Conservation (phyloP, 371 early-diverging fungal species). For the Blastocladiella emersonii region DNA sequence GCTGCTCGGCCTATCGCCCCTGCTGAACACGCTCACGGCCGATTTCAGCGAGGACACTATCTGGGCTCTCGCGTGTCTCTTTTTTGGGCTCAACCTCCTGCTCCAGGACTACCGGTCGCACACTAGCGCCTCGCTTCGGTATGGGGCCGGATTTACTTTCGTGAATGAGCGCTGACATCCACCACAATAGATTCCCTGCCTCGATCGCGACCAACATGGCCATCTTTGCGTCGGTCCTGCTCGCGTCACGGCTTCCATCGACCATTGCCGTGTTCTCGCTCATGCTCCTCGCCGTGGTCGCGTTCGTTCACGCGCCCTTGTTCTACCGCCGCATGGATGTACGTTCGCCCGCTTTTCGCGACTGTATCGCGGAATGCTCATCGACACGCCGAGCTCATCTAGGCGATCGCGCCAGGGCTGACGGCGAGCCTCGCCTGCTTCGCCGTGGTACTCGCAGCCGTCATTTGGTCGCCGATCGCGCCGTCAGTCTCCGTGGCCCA, state of each 20-base stretch:
- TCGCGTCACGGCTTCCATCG: constrained; percentile 74
- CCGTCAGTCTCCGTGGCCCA: no score
- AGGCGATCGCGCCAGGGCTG: no score
- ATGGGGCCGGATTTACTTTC: constrained; percentile 9
- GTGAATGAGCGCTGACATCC: background rate
- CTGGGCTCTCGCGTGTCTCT: constrained; percentile 73
- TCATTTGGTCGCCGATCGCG: no score
- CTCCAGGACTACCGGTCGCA: constrained; percentile 75
- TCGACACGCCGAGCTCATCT: no score
- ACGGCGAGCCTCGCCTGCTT: no score
- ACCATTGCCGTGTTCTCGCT: constrained; percentile 80
- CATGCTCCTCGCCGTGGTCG: constrained; percentile 68
- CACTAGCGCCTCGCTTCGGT: constrained; percentile 32
- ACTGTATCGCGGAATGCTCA: no score
- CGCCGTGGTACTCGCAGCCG: no score
- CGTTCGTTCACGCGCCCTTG: constrained; percentile 88
- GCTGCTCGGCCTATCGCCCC: constrained; percentile 81
- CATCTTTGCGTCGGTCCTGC: constrained; percentile 82
- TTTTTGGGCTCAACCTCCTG: constrained; percentile 69
- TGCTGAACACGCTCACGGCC: constrained; percentile 78
- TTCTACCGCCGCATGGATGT: constrained; percentile 64
- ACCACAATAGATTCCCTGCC: constrained; percentile 56
- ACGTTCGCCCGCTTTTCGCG: background rate
- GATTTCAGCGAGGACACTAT: constrained; percentile 85
- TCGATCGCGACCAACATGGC: constrained; percentile 89